phyloP scores from a whole-genome alignment of 495 filamentous ascomycete genomes.

The Penicillium diatomitis region DNA sequence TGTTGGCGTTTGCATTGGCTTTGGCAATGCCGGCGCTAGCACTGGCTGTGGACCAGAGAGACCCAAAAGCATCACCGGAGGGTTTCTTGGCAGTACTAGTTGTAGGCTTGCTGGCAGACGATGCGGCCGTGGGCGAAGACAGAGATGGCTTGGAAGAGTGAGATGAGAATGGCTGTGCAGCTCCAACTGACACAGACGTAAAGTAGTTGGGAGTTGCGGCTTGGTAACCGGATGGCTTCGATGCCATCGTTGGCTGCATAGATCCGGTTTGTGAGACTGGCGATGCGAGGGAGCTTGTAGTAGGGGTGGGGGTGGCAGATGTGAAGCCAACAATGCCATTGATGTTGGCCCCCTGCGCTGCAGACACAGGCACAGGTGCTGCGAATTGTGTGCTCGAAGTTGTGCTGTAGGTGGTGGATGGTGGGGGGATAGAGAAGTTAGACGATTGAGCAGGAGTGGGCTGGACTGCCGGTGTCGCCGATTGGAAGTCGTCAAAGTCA shows the following conservation, averaged over 20 bases:
- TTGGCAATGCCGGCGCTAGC: slow-evolving; percentile 75
- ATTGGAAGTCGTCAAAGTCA: slow-evolving; percentile 97
- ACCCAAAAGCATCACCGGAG: slow-evolving; percentile 75
- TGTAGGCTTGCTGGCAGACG: slow-evolving; percentile 32
- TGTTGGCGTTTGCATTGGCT: slow-evolving; percentile 48
- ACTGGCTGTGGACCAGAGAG: slow-evolving; percentile 71
- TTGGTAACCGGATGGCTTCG: slow-evolving; percentile 61
- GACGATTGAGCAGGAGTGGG: slow-evolving; percentile 30
- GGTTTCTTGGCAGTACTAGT: slow-evolving; percentile 45
- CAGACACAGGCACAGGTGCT: slow-evolving; percentile 74
- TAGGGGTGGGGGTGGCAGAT: slow-evolving; percentile 65
- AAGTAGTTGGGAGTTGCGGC: slow-evolving; percentile 86
- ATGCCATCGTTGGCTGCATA: slow-evolving; percentile 28
- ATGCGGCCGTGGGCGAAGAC: slow-evolving; percentile 29
- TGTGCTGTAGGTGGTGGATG: slow-evolving; percentile 58
- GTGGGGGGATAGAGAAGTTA: slow-evolving; percentile 36
- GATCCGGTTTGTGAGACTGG: slow-evolving; percentile 41
- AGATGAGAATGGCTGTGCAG: slow-evolving; percentile 20
- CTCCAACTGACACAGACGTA: slow-evolving; percentile 52
- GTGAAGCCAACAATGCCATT: slow-evolving; percentile 71
- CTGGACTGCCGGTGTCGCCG: slow-evolving; percentile 55
- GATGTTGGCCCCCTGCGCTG: slow-evolving; percentile 67
- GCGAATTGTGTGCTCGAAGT: slow-evolving; percentile 60
- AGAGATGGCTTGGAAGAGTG: slow-evolving; percentile 25
- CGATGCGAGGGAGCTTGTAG: slow-evolving; percentile 37